phyloP scores from a whole-genome alignment of 1,284 basidiomycete species.

The Cryptococcus sp. region DNA sequence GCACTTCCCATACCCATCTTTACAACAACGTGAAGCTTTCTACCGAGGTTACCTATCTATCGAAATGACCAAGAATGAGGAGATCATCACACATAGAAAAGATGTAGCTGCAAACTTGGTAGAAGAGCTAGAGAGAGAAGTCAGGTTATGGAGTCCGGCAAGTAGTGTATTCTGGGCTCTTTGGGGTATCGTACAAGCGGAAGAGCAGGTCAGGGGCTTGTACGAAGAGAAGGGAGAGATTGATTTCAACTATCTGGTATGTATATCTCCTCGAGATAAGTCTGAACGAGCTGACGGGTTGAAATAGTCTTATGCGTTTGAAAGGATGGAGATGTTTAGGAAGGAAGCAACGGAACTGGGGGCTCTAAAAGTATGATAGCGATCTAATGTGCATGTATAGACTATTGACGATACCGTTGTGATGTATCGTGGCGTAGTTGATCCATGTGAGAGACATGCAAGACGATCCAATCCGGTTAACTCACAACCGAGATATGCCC shows the following conservation, averaged over 20 bases:
- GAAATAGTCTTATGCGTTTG: constrained; percentile 42
- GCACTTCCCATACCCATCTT: constrained; percentile 65
- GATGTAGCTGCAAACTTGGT: constrained; percentile 36
- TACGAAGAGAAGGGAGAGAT: constrained; percentile 37
- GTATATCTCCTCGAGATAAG: constrained; percentile 6
- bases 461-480: constrained; percentile 9
- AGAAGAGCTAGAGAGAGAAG: constrained; percentile 63
- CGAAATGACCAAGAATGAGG: constrained; percentile 30
- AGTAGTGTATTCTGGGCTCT: constrained; percentile 85
- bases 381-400: constrained; percentile 12
- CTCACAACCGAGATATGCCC: neutral
- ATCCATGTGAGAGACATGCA: constrained; percentile 63
- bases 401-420: constrained; percentile 28
- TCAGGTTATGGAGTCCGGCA: constrained; percentile 77
- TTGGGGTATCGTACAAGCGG: constrained; percentile 87
- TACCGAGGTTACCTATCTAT: constrained; percentile 70
- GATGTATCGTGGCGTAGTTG: constrained; percentile 56
- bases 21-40: constrained; percentile 70
- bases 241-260: constrained; percentile 48
- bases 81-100: constrained; percentile 26
- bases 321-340: constrained; percentile 45
- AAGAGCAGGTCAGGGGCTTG: constrained; percentile 66
- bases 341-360: constrained; percentile 38
- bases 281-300: neutral
- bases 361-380: constrained; percentile 5